Percentiles rank a stretch among this genome's conserved stretches.
These are phyloP conservation scores for Kazachstania africana DNA, from an alignment of 805 yeast genomes.

Conservation along the genomic window DNA sequence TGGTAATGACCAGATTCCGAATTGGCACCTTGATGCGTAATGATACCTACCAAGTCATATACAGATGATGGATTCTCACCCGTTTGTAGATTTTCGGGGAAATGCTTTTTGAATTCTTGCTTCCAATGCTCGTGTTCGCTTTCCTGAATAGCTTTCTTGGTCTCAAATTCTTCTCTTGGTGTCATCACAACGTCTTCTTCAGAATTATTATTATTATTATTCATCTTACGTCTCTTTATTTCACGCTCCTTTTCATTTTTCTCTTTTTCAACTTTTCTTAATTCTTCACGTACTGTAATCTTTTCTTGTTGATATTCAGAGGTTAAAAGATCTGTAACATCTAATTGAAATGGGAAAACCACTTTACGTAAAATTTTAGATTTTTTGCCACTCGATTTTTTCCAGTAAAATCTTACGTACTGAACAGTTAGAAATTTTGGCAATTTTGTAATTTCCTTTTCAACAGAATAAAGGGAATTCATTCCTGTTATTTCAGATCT, in stretches of 20 bases:
- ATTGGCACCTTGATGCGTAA: slow-evolving; percentile 89
- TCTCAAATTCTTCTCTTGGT: slow-evolving; percentile 45
- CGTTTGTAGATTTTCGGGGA: slow-evolving; percentile 35
- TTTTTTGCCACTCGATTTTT: slow-evolving; percentile 79
- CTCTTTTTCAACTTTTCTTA: slow-evolving; percentile 65
- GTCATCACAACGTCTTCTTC: slow-evolving; percentile 22
- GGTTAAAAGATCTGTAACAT: slow-evolving; percentile 74
- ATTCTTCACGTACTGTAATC: slow-evolving; percentile 60
- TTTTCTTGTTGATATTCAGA: slow-evolving; percentile 60
- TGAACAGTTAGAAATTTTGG: slow-evolving; percentile 86
- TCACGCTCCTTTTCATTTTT: slow-evolving; percentile 62
- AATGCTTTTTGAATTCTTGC: slow-evolving; percentile 32
- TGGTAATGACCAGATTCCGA: slow-evolving; percentile 98
- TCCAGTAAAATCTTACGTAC: slow-evolving; percentile 93
- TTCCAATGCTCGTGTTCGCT: slow-evolving; percentile 39
- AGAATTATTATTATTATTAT: slow-evolving; percentile 5
- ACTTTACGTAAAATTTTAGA: slow-evolving; percentile 91
- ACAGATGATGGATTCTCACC: slow-evolving; percentile 83
- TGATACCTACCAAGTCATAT: slow-evolving; percentile 69
- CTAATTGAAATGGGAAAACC: slow-evolving; percentile 87
- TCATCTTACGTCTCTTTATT: slow-evolving; percentile 43
- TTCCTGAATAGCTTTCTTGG: slow-evolving; percentile 36
- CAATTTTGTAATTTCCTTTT: slow-evolving; percentile 50
- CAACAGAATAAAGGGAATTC: slow-evolving; percentile 59
- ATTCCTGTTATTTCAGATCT: slow-evolving; percentile 56